Conservation (phyloP, 129 eudicot genomes). For the Tagetes erecta region DNA sequence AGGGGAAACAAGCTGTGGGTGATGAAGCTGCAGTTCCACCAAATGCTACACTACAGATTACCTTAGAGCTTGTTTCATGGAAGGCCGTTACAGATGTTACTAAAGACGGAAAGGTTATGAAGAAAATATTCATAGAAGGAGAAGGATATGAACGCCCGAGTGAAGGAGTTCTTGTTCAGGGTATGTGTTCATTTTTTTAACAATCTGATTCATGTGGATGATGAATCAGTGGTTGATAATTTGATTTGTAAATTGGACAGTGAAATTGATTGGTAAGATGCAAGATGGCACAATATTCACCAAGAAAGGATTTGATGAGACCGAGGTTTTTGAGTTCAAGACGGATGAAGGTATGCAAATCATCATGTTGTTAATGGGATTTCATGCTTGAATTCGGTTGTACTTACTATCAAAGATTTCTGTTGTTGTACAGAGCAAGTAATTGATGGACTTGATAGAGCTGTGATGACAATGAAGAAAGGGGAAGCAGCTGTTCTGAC, state of each 20-base stretch:
- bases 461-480: constrained; percentile 83
- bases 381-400: not conserved
- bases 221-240: constrained; percentile 8
- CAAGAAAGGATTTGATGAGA: constrained; percentile 66
- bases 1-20: constrained; percentile 72
- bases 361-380: not conserved
- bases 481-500: constrained; percentile 75
- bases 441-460: constrained; percentile 79
- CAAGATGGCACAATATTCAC: constrained; percentile 76
- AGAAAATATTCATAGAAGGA: constrained; percentile 83
- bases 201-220: not conserved
- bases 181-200: constrained; percentile 23
- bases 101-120: constrained; percentile 74
- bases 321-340: constrained; percentile 69
- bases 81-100: constrained; percentile 70
- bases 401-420: not conserved
- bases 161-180: constrained; percentile 79
- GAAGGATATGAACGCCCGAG: constrained; percentile 90
- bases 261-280: constrained; percentile 76
- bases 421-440: constrained; percentile 71
- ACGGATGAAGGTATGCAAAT: constrained; percentile 79
- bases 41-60: constrained; percentile 62
- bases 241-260: constrained; percentile 35
- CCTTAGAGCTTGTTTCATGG: constrained; percentile 82
- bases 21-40: constrained; percentile 76